Conservation (phyloP, 116 monocot species). For the Trichopus zeylanicus region DNA sequence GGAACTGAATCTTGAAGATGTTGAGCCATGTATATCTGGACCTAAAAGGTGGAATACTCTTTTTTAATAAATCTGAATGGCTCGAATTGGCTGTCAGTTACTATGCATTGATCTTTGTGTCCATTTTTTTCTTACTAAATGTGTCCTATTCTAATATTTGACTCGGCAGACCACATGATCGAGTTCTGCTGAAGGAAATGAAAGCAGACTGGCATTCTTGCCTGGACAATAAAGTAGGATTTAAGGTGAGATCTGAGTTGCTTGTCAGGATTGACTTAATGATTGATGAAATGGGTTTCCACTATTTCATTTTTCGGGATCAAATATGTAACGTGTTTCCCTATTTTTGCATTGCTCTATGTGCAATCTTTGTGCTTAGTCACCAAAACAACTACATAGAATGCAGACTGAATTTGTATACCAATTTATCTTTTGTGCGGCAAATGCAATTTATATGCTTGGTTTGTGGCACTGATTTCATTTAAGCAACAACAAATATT, state of each 20-base stretch:
- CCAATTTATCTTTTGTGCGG: no score
- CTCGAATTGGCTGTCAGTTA: no score
- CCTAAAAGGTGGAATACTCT: slow-evolving; percentile 48
- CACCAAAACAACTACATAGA: no score
- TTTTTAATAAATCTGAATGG: no score
- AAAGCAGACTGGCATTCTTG: slow-evolving; percentile 87
- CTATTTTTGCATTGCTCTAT: no score
- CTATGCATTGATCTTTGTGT: neutral
- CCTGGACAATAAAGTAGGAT: slow-evolving; percentile 80
- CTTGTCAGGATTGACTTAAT: neutral
- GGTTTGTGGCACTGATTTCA: no score
- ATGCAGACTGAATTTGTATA: no score
- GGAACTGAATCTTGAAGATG: slow-evolving; percentile 46
- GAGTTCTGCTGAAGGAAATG: slow-evolving; percentile 76
- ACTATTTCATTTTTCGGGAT: neutral
- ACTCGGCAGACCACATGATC: slow-evolving; percentile 56
- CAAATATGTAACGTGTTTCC: no score
- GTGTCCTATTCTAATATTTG: neutral
- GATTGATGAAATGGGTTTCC: neutral
- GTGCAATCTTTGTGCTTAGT: no score
- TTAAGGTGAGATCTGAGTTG: slow-evolving; percentile 55
- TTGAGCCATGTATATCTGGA: slow-evolving; percentile 73
- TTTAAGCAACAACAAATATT: no score
- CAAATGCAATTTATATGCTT: no score
- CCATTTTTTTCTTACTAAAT: neutral